Evolutionary conservation across 768 basidiomycete genomes (phyloP).

Genomic region (Termitomyces sp.): DNA sequence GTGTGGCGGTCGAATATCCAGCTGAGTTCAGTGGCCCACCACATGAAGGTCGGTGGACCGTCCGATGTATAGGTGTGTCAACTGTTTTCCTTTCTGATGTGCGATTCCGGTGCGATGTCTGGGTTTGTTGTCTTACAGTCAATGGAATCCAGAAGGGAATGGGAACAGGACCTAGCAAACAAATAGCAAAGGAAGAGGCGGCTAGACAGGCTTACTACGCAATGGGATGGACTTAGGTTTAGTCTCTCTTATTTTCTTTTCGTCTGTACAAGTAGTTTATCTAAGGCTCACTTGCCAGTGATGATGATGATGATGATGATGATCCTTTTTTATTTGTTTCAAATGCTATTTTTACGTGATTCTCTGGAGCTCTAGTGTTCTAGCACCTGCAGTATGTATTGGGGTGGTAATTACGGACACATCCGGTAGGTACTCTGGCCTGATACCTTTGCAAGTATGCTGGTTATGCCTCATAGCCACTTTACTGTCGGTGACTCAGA

Average conservation of each 20-base stretch:
- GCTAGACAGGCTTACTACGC: conserved; percentile 67
- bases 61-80: conserved; percentile 63
- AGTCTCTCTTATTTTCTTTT: not conserved
- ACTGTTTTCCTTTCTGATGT: conserved; percentile 6
- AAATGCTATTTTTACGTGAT: too few species aligned
- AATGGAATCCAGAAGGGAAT: conserved; percentile 67
- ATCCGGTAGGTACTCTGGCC: too few species aligned
- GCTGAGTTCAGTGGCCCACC: conserved; percentile 61
- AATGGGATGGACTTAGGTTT: conserved; percentile 67
- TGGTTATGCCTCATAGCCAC: too few species aligned
- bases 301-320: too few species aligned
- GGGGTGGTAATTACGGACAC: too few species aligned
- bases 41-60: conserved; percentile 66
- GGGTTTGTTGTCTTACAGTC: conserved; percentile 37
- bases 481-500: too few species aligned
- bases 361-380: too few species aligned
- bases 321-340: too few species aligned
- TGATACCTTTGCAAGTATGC: too few species aligned
- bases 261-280: too few species aligned
- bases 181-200: conserved; percentile 76
- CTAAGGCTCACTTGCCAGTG: not conserved
- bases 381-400: too few species aligned
- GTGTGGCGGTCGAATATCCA: conserved; percentile 58
- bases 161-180: conserved; percentile 67
- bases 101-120: conserved; percentile 1